Base-by-base conservation (phyloP, 2,329 filamentous ascomycete genomes). In the Colletotrichum musae region DNA sequence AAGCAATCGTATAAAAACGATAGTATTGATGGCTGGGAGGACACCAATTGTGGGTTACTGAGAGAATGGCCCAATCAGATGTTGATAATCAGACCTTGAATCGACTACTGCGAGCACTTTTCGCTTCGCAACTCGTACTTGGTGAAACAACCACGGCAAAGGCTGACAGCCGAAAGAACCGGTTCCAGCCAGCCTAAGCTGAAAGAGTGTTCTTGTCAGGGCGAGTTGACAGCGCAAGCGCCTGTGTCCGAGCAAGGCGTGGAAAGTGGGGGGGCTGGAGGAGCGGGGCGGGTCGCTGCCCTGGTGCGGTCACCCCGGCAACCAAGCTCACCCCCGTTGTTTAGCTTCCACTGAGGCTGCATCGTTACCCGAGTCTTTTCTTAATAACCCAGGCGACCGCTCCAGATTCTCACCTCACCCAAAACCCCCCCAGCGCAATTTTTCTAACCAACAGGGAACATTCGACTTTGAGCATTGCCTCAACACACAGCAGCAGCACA, bases 361-460 rank as follows among this genome's bases (percentile, higher is more conserved):
- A 68, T 70, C 68, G 58, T 64, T 56, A 39, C 50, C 50, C 58
- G 48, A 62, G 43, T 43, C 58, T 54, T 60, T 64, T 67, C 63
- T 70, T 70, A 67, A 61, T 67, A 70, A 64, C 57, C 57, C 41
- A 21, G 53, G 18, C 39, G 51, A 24, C 61, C 45, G 50, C 61
- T 58, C 39, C 52, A 58, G 43, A 28, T 58, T 52, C 61, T 52
- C 28, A 57, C 41, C 18, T 18, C 28, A 28, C 54, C 16, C 41
- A 69, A 60, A 36, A 36, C 32, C 9, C 32, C 52, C 41, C 47
- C 67, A 58, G 51, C 26, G 68, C 56, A 66, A 28, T 51, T 56
- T 57, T 66, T 62, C 53, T 69, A 60, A 70, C 63, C 57, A 53
- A 62, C 68, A 70, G 68, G 64, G 68, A 70, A 70, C 64, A 63